phyloP scores from a whole-genome alignment of 2,329 filamentous ascomycete species.

The Lecanosticta acicola region DNA sequence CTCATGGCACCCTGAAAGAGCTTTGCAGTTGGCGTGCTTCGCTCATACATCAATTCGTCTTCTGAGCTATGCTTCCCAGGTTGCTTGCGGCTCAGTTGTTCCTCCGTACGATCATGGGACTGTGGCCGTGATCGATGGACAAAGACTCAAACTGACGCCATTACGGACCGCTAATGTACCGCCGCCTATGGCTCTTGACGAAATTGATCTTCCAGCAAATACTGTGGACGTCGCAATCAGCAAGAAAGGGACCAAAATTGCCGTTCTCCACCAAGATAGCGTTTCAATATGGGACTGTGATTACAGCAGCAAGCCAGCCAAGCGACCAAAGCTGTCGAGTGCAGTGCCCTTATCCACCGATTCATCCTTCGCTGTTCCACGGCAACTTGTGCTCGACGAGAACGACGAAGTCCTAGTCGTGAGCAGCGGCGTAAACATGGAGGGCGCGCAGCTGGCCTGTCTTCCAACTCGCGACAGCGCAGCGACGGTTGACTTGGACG shows the following conservation, averaged over 20 bases:
- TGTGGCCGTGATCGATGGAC: constrained; percentile 80
- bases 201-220: constrained; percentile 58
- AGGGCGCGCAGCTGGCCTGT: constrained; percentile 4
- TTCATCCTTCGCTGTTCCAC: constrained; percentile 15
- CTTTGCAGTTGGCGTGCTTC: constrained; percentile 56
- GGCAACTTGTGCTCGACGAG: constrained; percentile 45
- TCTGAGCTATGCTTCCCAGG: constrained; percentile 62
- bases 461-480: background rate
- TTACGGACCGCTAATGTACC: constrained; percentile 79
- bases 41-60: constrained; percentile 10
- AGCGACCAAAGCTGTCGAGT: constrained; percentile 34
- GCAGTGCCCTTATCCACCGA: constrained; percentile 4
- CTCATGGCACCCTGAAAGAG: constrained; percentile 79
- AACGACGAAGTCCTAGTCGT: constrained; percentile 36
- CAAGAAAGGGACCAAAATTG: constrained; percentile 58
- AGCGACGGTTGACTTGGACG: constrained; percentile 13
- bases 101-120: constrained; percentile 50
- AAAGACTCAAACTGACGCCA: constrained; percentile 74
- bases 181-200: constrained; percentile 84
- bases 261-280: constrained; percentile 61
- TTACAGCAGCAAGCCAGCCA: constrained; percentile 48
- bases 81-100: constrained; percentile 61
- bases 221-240: constrained; percentile 72
- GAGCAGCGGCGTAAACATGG: constrained; percentile 13
- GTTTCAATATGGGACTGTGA: constrained; percentile 68